These are phyloP conservation scores for Linderniella brevidens DNA, from an alignment of 257 asterid species.

Conservation along the genomic window DNA sequence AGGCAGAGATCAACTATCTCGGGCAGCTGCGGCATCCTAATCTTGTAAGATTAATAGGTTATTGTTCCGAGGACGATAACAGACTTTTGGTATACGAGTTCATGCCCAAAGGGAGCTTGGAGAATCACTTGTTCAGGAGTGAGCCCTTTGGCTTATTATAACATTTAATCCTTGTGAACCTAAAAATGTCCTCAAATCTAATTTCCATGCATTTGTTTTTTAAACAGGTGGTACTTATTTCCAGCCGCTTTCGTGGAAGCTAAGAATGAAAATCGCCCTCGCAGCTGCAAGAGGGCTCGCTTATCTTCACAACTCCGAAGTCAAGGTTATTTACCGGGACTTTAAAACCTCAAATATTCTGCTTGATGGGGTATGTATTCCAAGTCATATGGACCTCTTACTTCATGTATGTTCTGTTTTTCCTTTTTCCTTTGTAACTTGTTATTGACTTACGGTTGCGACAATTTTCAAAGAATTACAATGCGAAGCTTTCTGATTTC, in stretches of 20 bases:
- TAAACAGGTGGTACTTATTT: conserved; percentile 75
- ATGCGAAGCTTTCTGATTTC: conserved; percentile 82
- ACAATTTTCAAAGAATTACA: conserved; percentile 41
- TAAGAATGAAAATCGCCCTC: conserved; percentile 65
- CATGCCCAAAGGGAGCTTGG: conserved; percentile 52
- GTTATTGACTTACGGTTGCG: too few species aligned
- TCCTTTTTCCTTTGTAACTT: too few species aligned
- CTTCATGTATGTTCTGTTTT: too few species aligned
- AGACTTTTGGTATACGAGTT: conserved; percentile 41
- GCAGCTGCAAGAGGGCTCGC: conserved; percentile 92
- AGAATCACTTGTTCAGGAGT: conserved; percentile 55
- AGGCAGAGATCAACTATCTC: conserved; percentile 47
- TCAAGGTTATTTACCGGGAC: conserved; percentile 74
- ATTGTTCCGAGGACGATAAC: conserved; percentile 45
- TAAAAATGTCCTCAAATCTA: neutral
- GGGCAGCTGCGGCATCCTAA: conserved; percentile 46
- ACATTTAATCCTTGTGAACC: neutral
- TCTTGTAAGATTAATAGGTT: conserved; percentile 41
- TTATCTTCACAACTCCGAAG: conserved; percentile 71
- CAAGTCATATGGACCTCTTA: too few species aligned
- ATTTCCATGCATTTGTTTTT: neutral
- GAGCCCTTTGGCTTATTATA: conserved; percentile 15
- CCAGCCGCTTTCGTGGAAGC: conserved; percentile 82
- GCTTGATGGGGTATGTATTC: conserved; percentile 49
- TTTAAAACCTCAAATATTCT: conserved; percentile 75